Base-by-base conservation (phyloP, 1,284 basidiomycete genomes). In the Trichosporon ovoides region DNA sequence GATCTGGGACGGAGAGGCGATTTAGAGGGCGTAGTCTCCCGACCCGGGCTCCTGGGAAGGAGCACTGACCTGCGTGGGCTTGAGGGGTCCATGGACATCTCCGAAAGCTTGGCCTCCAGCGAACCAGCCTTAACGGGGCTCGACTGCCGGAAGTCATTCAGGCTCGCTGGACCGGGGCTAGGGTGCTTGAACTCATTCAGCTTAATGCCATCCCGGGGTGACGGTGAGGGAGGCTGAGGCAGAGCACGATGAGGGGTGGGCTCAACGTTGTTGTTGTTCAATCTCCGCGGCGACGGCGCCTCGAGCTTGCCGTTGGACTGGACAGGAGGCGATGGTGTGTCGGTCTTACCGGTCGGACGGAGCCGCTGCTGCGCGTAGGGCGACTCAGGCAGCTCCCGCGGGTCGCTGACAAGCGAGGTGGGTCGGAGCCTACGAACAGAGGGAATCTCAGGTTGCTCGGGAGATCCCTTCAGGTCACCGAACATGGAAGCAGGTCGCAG, bases 261-360 rank as follows among this genome's bases (percentile, higher is more conserved):
- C 22, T 48, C 43, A 4, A n/a, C 43, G 6, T 3, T 31, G 38
- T 56, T 33, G 48, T 54, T 62, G 31, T 58, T 58, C 7, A 58
- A 52, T 36, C 59, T 62, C 20, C 57, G 61, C 46, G 59, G 57
- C 9, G 52, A 38, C 1, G 53, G 49, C 2, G 37, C 14, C 34
- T 58, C 57, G 24, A 36, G 36, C 51, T 61, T 52, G 31, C 54
- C 38, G 9, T 48, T 48, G 24, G 14, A 22, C 10, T 22, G 12
- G n/a, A 13, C 16, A 4, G 43, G 14, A 48, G 54, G 37, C 22
- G n/a, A n/a, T n/a, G 49, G 16, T 48, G 18, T 38, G 36, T 34
- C 49, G 18, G 33, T 10, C 5, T 28, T 22, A 38, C 43, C 52
- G 1, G 52, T 11, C 7, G 38, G 38, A 4, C 28, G 48, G 13